Conservation (phyloP, 1,284 basidiomycete genomes). For the Ustilago tritici region DNA sequence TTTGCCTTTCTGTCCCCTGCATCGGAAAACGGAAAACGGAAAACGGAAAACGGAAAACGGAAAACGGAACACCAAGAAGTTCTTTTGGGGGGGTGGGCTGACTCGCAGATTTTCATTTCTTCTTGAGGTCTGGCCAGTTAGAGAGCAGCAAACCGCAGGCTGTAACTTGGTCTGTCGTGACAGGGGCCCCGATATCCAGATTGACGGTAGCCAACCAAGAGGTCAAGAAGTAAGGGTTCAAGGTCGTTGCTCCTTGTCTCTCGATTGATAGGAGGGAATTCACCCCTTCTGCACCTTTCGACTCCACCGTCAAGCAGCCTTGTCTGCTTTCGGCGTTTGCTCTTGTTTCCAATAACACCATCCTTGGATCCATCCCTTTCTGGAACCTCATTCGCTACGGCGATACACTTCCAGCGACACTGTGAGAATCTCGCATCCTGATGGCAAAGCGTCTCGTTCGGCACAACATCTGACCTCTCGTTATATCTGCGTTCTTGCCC, state of each 20-base stretch:
- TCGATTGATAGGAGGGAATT: constrained; percentile 50
- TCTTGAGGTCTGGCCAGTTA: background rate
- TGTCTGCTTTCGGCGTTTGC: constrained; percentile 14
- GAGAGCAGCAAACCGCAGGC: background rate
- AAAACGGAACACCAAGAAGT: constrained; percentile 2
- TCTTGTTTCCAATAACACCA: constrained; percentile 15
- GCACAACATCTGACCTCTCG: constrained; percentile 20
- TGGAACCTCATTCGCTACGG: constrained; percentile 9
- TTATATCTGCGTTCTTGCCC: background rate
- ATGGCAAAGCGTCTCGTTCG: background rate
- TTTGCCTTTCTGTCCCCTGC: background rate
- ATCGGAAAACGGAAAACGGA: background rate
- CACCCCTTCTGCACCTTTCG: constrained; percentile 48
- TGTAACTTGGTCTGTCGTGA: background rate
- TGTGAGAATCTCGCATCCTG: constrained; percentile 25
- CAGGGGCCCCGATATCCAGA: constrained; percentile 5
- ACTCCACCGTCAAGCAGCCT: constrained; percentile 44
- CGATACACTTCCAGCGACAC: constrained; percentile 13
- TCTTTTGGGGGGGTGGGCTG: too few relatives aligned
- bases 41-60: too few relatives aligned
- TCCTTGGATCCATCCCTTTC: background rate
- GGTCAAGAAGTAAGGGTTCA: constrained; percentile 19
- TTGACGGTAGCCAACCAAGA: constrained; percentile 9
- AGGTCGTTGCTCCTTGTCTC: constrained; percentile 33
- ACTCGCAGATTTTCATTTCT: too few relatives aligned